These are phyloP conservation scores for Populus ilicifolia DNA, from an alignment of 345 rosid genomes.

Conservation along the genomic window DNA sequence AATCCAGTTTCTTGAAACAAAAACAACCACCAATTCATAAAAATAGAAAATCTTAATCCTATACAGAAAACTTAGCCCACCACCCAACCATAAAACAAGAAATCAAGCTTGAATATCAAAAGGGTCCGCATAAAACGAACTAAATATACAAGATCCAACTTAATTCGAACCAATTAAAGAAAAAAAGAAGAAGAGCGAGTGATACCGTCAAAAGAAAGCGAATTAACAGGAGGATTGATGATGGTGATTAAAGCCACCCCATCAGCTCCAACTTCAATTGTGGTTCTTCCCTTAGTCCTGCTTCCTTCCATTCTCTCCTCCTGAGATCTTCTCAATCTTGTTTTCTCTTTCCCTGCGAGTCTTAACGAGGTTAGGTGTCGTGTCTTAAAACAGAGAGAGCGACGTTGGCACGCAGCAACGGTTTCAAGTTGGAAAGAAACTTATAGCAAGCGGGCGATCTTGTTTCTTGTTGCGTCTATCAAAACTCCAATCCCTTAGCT, in stretches of 20 bases:
- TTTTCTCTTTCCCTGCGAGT: background rate
- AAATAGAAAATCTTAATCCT: background rate
- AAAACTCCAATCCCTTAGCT: no score
- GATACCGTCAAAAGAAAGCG: conserved; percentile 78
- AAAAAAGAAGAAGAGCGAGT: background rate
- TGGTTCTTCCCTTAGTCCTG: conserved; percentile 45
- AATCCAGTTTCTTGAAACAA: background rate
- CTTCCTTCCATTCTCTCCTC: background rate
- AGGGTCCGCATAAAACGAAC: background rate
- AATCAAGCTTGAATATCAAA: background rate
- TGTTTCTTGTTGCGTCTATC: no score
- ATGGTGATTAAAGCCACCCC: conserved; percentile 87
- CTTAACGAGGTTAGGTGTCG: background rate
- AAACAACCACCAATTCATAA: no score
- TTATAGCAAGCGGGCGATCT: no score
- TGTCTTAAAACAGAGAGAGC: background rate
- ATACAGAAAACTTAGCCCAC: background rate
- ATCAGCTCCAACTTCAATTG: conserved; percentile 73
- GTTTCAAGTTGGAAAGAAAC: no score
- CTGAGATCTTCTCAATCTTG: background rate
- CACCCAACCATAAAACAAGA: background rate
- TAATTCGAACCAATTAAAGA: background rate
- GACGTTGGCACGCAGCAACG: background rate
- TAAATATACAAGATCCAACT: background rate
- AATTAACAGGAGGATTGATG: conserved; percentile 86